These are phyloP conservation scores for Tetrahymena elliotti DNA, from an alignment of 73 alveolate species.

Conservation along the genomic window DNA sequence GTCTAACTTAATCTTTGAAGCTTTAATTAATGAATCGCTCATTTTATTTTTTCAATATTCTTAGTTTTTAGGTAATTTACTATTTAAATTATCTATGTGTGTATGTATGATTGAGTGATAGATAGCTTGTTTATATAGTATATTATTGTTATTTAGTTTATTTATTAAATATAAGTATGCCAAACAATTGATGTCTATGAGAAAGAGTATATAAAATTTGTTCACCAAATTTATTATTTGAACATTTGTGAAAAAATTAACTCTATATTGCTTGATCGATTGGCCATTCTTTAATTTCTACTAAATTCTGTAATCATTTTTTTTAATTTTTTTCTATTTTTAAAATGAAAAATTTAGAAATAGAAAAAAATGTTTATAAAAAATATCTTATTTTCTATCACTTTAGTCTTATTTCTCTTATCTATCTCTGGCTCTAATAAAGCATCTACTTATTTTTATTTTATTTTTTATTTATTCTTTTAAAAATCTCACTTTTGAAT, in stretches of 20 bases:
- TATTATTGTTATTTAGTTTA: background rate
- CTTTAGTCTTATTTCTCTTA: too few relatives aligned
- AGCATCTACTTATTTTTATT: too few relatives aligned
- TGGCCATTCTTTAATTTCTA: background rate
- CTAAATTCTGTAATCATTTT: background rate
- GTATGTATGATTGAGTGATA: too few relatives aligned
- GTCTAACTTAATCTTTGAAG: background rate
- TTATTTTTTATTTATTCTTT: too few relatives aligned
- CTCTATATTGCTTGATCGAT: background rate
- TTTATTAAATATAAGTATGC: background rate
- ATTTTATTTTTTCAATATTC: background rate
- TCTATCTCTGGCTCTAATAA: too few relatives aligned
- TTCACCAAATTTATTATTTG: background rate
- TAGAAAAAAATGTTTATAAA: background rate
- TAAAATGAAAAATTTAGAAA: background rate
- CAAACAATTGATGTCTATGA: background rate
- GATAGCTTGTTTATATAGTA: too few relatives aligned
- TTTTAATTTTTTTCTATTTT: background rate
- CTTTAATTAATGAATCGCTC: background rate
- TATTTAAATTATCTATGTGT: background rate
- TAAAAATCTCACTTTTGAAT: too few relatives aligned
- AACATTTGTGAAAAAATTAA: background rate
- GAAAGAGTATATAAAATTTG: background rate
- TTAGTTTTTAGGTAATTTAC: background rate
- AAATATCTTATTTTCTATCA: background rate